These are phyloP conservation scores for Stemphylium beticola DNA, from an alignment of 2,329 filamentous ascomycete genomes.

Conservation along the genomic window DNA sequence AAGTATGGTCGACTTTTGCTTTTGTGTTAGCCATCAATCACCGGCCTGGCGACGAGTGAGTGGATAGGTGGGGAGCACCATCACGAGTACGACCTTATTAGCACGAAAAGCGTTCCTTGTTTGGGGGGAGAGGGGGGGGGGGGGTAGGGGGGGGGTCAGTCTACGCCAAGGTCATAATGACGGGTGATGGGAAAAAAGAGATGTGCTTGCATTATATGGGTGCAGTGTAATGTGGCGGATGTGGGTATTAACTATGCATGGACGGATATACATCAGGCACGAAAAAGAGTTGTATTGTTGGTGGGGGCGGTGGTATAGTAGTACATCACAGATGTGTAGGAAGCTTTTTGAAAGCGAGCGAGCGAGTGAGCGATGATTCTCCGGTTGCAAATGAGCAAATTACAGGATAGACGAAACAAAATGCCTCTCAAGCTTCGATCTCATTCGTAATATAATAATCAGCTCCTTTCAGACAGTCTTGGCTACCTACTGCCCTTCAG, in stretches of 20 bases:
- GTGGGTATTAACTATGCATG: slow-evolving; percentile 2
- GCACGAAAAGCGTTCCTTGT: slow-evolving; percentile 6
- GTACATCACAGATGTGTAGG: slow-evolving; percentile 1
- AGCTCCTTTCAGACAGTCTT: neutral
- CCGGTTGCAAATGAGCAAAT: slow-evolving; percentile 1
- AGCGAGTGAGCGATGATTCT: slow-evolving; percentile 4
- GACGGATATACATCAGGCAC: neutral
- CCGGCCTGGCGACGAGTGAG: slow-evolving; percentile 1
- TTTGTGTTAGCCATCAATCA: slow-evolving; percentile 9
- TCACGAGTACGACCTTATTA: slow-evolving; percentile 1
- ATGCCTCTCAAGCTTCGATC: neutral
- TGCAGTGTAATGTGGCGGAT: slow-evolving; percentile 1
- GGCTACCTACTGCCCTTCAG: slow-evolving; percentile 49
- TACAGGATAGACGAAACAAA: slow-evolving; percentile 18
- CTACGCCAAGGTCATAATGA: neutral
- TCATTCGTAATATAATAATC: neutral
- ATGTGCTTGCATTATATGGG: neutral
- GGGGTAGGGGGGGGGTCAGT: neutral
- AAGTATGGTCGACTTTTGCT: slow-evolving; percentile 13
- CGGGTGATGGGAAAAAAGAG: neutral
- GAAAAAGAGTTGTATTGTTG: neutral
- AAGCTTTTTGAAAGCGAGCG: neutral
- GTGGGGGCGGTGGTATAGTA: neutral
- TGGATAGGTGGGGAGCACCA: neutral
- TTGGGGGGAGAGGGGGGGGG: no score